Conservation (phyloP, 2,329 filamentous ascomycete species). For the Fusarium buxicola region DNA sequence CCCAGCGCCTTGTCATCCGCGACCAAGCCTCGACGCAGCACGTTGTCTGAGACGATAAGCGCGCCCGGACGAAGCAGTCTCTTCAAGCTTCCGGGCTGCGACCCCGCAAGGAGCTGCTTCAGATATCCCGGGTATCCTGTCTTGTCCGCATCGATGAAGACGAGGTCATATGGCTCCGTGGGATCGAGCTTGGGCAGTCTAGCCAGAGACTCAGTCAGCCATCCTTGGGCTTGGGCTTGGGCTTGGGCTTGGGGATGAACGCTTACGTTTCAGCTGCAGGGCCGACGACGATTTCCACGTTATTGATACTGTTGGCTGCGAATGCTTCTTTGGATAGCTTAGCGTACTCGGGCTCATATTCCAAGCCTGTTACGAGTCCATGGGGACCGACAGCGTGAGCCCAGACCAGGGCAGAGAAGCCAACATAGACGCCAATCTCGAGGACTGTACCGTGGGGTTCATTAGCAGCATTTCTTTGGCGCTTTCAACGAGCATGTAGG, state of each 20-base stretch:
- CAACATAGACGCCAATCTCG: conserved; percentile 62
- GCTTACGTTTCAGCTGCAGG: conserved; percentile 60
- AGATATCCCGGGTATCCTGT: conserved; percentile 63
- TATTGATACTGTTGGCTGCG: conserved; percentile 54
- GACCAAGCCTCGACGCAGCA: conserved; percentile 61
- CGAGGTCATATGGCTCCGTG: conserved; percentile 60
- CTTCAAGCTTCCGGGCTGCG: conserved; percentile 50
- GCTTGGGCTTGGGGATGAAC: too few species aligned
- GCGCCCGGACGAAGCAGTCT: conserved; percentile 62
- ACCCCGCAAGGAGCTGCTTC: conserved; percentile 57
- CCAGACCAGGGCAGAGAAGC: conserved; percentile 63
- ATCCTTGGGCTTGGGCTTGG: neutral
- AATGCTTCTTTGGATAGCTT: conserved; percentile 54
- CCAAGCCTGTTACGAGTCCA: conserved; percentile 59
- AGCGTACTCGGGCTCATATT: conserved; percentile 59
- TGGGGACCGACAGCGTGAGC: conserved; percentile 58
- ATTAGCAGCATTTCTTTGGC: neutral
- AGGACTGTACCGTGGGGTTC: conserved; percentile 52
- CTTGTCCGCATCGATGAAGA: conserved; percentile 68
- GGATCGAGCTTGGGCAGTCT: conserved; percentile 48
- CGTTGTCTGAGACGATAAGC: conserved; percentile 66
- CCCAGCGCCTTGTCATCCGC: conserved; percentile 50
- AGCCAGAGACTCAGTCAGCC: neutral
- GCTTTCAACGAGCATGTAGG: neutral
- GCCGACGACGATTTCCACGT: conserved; percentile 60